Evolutionary conservation across 192 early-diverging fungal genomes (phyloP), one percentile per base, ranked within the genome.

Genomic region (Podila epigama): DNA sequence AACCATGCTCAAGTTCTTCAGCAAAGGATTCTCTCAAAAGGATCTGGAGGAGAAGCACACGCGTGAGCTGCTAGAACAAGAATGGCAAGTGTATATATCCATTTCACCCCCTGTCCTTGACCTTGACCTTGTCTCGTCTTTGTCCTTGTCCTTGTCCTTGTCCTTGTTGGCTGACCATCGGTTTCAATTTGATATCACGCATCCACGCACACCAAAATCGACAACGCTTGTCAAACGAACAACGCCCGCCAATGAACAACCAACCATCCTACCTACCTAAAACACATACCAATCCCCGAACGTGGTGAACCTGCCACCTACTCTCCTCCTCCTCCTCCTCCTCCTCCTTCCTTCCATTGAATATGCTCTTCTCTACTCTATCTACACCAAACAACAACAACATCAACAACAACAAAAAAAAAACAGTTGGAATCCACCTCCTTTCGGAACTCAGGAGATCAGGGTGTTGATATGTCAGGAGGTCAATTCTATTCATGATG

Each of bases 401-500:
- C 51, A 25, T 48, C 22, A 53, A 33, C 51, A 11, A 18, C 34
- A 20, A 37, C 22, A 18, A 44, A n/a, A 42, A 13, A 5, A 18
- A 63, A 36, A 39, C 53, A 85, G 84, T 60, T 85, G 84, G 84
- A 65, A 60, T 34, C 68, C 70, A 20, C 70, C 66, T 28, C 44
- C 81, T 12, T 72, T 85, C 36, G 75, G 72, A 20, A 64, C 80
- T 3, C 68, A 78, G 16, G 69, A 83, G 69, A 69, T 85, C 52
- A 79, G 84, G 55, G 81, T 85, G 58, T 44, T 85, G 48, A 73
- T 85, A 51, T 85, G 84, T 50, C 84, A 85, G 56, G 84, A 85
- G 51, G 83, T 73, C 56, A 71, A 70, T 44, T 66, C 77, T 16
- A 79, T 75, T 27, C 80, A 81, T 22, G 82, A 85, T 27, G 72